A percentile compares a stretch with the other conserved stretches of the same genome.
phyloP scores from a whole-genome alignment of 176 grass and related monocot genomes.

The Hordeum vulgare region MorexV3_pseudomolecules_assembly NC_058518.1:472879777-472880276 shows the following conservation, averaged over 20 bases:
- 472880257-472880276: constrained; percentile 59
- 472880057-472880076: not conserved
- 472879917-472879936: constrained; percentile 58
- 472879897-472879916: constrained; percentile 89
- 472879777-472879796: not conserved
- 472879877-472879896: constrained; percentile 88
- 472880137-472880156: constrained; percentile 58
- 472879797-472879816: not conserved
- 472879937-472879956: constrained; percentile 85
- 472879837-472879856: constrained; percentile 29
- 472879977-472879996: not conserved
- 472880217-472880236: constrained; percentile 14
- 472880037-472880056: constrained; percentile 7
- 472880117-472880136: constrained; percentile 67
- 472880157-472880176: constrained; percentile 26
- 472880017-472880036: not conserved
- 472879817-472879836: not conserved
- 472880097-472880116: constrained; percentile 88
- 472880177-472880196: constrained; percentile 39
- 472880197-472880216: constrained; percentile 5
- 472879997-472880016: not conserved
- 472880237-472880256: constrained; percentile 30
- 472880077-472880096: constrained; percentile 88
- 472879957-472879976: constrained; percentile 30
- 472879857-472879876: constrained; percentile 93